phyloP scores from a whole-genome alignment of 345 rosid genomes.

The Boechera retrofracta region DNA sequence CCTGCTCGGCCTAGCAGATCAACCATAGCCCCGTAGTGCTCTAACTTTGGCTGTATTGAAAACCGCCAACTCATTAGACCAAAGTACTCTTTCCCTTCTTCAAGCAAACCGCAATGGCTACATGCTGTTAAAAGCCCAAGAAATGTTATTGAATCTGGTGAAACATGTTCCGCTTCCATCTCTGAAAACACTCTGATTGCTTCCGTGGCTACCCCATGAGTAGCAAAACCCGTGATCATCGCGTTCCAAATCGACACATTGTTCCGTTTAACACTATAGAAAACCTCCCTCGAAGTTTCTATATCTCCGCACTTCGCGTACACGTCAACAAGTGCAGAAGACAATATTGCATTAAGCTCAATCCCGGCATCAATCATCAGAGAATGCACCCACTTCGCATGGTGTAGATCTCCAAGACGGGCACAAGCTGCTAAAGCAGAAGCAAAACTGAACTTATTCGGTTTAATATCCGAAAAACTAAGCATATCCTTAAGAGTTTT shows the following conservation, averaged over 20 bases:
- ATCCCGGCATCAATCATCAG: constrained; percentile 53
- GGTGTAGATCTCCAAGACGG: constrained; percentile 60
- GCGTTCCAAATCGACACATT: constrained; percentile 82
- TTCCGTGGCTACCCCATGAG: constrained; percentile 72
- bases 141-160: constrained; percentile 75
- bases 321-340: constrained; percentile 77
- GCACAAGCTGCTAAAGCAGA: constrained; percentile 73
- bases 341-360: constrained; percentile 60
- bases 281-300: constrained; percentile 61
- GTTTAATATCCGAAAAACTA: constrained; percentile 49
- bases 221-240: constrained; percentile 77
- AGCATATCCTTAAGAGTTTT: constrained; percentile 58
- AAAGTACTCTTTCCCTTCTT: constrained; percentile 65
- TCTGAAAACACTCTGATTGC: constrained; percentile 56
- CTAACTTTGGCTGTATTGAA: constrained; percentile 59
- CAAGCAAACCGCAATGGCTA: constrained; percentile 73
- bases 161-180: constrained; percentile 61
- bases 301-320: constrained; percentile 76
- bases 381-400: constrained; percentile 68
- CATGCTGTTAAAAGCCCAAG: constrained; percentile 70
- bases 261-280: constrained; percentile 45
- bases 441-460: constrained; percentile 73
- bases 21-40: constrained; percentile 86
- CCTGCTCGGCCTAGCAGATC: constrained; percentile 82
- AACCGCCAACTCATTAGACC: constrained; percentile 54